Percentiles rank a stretch among this genome's conserved stretches.
Conservation (phyloP, 345 rosid species). For the Boechera divaricarpa region DNA sequence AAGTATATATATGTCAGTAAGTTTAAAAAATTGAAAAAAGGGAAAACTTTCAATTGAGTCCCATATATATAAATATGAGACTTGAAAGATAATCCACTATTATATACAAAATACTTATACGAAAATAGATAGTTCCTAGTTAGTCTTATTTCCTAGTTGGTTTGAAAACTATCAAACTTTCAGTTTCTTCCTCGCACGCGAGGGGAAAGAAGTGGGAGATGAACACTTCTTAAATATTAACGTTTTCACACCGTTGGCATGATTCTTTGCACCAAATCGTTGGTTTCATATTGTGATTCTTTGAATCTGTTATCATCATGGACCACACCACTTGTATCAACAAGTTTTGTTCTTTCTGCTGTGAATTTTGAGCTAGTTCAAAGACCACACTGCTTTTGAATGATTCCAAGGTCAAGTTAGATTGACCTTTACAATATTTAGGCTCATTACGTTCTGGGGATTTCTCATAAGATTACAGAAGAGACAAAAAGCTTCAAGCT, state of each 20-base stretch:
- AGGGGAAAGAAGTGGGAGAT: conserved; percentile 17
- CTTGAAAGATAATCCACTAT: neutral
- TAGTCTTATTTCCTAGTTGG: neutral
- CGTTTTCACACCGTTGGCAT: neutral
- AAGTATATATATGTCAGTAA: neutral
- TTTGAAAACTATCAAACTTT: neutral
- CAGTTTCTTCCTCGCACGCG: conserved; percentile 1
- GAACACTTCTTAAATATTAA: neutral
- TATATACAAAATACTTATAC: no score
- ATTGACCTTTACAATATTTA: neutral
- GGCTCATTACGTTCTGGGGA: neutral
- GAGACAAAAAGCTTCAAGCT: neutral
- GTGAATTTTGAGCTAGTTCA: neutral
- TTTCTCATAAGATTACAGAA: neutral
- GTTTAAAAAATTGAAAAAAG: neutral
- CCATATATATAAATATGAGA: neutral
- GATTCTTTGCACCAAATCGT: neutral
- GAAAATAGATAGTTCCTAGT: neutral
- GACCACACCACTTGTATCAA: conserved; percentile 18
- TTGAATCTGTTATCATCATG: neutral
- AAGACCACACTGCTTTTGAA: neutral
- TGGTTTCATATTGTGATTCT: neutral
- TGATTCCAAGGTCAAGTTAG: conserved; percentile 7
- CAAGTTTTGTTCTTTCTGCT: conserved; percentile 26
- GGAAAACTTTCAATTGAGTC: neutral